These are phyloP conservation scores for Suillus subluteus DNA, from an alignment of 768 basidiomycete species.

Conservation along the genomic window DNA sequence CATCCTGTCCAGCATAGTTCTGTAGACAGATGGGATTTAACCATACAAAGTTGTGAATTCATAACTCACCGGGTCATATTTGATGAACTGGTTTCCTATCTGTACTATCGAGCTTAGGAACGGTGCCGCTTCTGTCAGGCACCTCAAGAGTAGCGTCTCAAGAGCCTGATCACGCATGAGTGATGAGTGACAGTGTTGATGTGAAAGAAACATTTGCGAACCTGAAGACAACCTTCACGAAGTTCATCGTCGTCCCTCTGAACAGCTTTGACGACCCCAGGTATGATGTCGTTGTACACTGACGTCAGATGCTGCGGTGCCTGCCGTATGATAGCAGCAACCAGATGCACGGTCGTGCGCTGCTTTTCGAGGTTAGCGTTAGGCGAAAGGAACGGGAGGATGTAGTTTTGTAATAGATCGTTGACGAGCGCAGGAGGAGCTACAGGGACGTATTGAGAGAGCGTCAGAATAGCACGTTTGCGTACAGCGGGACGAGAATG, in stretches of 20 bases:
- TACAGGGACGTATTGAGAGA: constrained; percentile 82
- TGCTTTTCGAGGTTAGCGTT: constrained; percentile 67
- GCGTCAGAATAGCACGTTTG: constrained; percentile 87
- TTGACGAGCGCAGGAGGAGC: constrained; percentile 66
- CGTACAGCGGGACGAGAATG: constrained; percentile 84
- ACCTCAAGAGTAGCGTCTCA: constrained; percentile 82
- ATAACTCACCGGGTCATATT: constrained; percentile 81
- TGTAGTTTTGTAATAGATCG: constrained; percentile 57
- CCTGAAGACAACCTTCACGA: constrained; percentile 80
- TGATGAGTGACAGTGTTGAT: constrained; percentile 15
- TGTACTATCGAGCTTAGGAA: constrained; percentile 73
- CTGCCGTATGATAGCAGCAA: constrained; percentile 79
- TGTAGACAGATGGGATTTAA: constrained; percentile 29
- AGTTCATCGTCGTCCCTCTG: constrained; percentile 83
- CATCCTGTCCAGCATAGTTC: constrained; percentile 78
- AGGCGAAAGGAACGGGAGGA: constrained; percentile 60
- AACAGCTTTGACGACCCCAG: constrained; percentile 69
- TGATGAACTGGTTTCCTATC: constrained; percentile 77
- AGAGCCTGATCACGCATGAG: constrained; percentile 58
- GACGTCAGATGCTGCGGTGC: constrained; percentile 70
- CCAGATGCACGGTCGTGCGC: constrained; percentile 75
- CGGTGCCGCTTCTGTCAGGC: constrained; percentile 79
- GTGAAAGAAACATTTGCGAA: constrained; percentile 26
- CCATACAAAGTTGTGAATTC: background rate
- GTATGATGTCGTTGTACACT: constrained; percentile 63